Evolutionary conservation across 441 rosid species (phyloP).

Genomic region (Viola pubescens): DNA sequence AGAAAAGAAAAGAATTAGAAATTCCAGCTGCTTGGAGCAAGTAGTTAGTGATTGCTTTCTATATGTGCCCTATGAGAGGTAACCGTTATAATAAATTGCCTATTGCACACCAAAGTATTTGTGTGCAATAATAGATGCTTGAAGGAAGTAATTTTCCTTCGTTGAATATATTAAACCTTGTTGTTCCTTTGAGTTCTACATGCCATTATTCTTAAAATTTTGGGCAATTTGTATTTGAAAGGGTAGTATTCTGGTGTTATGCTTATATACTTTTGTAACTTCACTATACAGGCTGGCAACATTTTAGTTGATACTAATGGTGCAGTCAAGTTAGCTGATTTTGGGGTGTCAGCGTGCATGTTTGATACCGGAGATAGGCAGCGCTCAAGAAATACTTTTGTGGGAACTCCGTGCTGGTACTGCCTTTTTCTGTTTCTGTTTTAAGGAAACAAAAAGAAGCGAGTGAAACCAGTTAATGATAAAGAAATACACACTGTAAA

Average conservation of each 20-base stretch:
- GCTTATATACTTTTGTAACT: conserved; percentile 18
- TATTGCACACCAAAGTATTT: too few relatives aligned
- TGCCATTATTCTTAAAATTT: neutral
- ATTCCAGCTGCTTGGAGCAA: conserved; percentile 3
- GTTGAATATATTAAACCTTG: neutral
- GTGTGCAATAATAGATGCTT: too few relatives aligned
- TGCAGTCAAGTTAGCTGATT: conserved; percentile 84
- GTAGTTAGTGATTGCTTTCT: conserved; percentile 8
- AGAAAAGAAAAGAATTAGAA: neutral
- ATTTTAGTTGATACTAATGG: conserved; percentile 76
- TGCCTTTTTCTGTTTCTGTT: conserved; percentile 10
- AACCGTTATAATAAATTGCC: neutral
- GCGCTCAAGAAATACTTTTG: conserved; percentile 92
- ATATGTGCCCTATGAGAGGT: neutral
- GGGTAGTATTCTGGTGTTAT: conserved; percentile 5
- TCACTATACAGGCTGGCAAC: conserved; percentile 76
- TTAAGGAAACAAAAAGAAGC: neutral
- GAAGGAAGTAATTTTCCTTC: too few relatives aligned
- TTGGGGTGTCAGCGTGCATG: conserved; percentile 97
- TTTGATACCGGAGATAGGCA: conserved; percentile 96
- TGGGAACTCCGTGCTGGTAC: conserved; percentile 99
- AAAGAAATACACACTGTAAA: too few relatives aligned
- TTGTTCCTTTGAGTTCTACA: neutral
- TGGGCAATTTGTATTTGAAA: neutral
- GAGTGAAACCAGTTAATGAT: too few relatives aligned